Conservation (phyloP, 1,284 basidiomycete genomes). For the Rhizopogon hawkerae region DNA sequence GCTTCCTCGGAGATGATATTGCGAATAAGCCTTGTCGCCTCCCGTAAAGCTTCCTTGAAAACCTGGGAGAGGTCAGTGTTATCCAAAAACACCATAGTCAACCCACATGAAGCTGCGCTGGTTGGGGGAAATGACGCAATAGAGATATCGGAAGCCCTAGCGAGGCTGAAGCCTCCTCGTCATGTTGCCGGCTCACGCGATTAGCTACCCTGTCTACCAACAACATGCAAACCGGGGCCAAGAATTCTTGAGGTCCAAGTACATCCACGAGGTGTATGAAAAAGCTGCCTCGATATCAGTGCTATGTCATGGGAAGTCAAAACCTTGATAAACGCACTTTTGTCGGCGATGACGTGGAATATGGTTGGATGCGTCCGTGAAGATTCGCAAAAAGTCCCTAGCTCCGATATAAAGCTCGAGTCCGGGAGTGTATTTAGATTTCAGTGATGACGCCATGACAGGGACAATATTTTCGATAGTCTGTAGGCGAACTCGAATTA, state of each 20-base stretch:
- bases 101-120: constrained; percentile 52
- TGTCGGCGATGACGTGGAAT: constrained; percentile 83
- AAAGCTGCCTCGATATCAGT: constrained; percentile 47
- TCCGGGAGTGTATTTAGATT: constrained; percentile 41
- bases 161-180: constrained; percentile 50
- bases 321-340: constrained; percentile 41
- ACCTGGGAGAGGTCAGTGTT: constrained; percentile 35
- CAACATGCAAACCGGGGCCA: constrained; percentile 80
- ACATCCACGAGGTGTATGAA: constrained; percentile 87
- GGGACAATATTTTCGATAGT: constrained; percentile 92
- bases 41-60: constrained; percentile 58
- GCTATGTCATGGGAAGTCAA: constrained; percentile 2
- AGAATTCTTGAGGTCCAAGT: constrained; percentile 75
- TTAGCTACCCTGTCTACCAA: constrained; percentile 74
- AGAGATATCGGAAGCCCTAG: constrained; percentile 63
- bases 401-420: constrained; percentile 61
- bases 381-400: constrained; percentile 74
- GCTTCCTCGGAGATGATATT: constrained; percentile 35
- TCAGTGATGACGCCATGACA: constrained; percentile 77
- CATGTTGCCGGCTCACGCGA: constrained; percentile 59
- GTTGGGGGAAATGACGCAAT: constrained; percentile 48
- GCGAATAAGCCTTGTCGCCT: constrained; percentile 53
- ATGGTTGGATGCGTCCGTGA: constrained; percentile 82
- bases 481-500: constrained; percentile 30
- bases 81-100: constrained; percentile 9